These are phyloP conservation scores for Fraxinus sp. DNA, from an alignment of 305 asterid species.

Conservation along the genomic window DNA sequence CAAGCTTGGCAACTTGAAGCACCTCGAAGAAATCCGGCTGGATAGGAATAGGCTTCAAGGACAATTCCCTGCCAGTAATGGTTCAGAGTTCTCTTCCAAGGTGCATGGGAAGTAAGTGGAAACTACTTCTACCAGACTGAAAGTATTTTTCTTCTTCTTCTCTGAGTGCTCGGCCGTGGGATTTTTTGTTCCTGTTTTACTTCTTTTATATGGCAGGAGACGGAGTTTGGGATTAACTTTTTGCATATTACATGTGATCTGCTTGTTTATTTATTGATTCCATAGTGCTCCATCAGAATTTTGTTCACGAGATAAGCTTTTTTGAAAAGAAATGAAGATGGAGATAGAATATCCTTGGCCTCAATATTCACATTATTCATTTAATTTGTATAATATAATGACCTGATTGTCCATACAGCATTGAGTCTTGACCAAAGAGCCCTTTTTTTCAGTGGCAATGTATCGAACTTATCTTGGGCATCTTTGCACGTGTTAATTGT, in stretches of 20 bases:
- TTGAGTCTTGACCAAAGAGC: background rate
- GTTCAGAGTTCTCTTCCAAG: constrained; percentile 41
- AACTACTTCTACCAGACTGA: background rate
- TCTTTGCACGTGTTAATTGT: background rate
- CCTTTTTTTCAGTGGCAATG: background rate
- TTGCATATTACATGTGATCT: background rate
- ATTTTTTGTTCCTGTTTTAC: background rate
- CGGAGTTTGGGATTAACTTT: background rate
- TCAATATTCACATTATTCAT: background rate
- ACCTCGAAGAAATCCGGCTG: constrained; percentile 78
- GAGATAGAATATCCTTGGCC: background rate
- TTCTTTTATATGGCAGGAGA: background rate
- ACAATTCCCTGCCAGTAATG: constrained; percentile 57
- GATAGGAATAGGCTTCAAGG: constrained; percentile 84
- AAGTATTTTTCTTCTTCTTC: background rate
- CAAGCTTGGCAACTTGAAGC: constrained; percentile 68
- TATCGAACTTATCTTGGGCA: background rate
- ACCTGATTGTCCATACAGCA: background rate
- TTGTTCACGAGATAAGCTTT: background rate
- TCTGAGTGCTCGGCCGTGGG: background rate
- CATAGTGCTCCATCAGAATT: background rate
- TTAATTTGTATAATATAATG: background rate
- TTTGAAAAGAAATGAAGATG: background rate
- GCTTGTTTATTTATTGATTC: background rate
- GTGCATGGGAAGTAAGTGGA: constrained; percentile 59